These are phyloP conservation scores for Solanum piurae DNA, from an alignment of 257 asterid genomes.

Conservation along the genomic window DNA sequence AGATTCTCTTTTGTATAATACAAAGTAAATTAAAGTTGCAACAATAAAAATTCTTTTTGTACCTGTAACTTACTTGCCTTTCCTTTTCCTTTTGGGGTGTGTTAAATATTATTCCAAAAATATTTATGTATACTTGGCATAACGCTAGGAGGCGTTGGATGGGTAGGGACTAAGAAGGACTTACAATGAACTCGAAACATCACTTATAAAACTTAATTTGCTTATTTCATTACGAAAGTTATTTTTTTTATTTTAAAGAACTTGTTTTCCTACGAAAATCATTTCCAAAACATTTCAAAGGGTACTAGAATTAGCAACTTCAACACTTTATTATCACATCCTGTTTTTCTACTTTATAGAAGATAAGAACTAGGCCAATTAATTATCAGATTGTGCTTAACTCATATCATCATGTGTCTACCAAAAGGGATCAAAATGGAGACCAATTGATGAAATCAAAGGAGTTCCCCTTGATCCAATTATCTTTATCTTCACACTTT, in stretches of 20 bases:
- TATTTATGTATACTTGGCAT: too few species aligned
- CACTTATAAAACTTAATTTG: background rate
- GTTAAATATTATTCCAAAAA: background rate
- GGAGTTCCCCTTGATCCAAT: constrained; percentile 61
- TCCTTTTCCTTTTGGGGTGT: background rate
- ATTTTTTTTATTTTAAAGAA: too few species aligned
- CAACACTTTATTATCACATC: background rate
- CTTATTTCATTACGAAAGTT: too few species aligned
- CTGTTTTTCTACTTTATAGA: background rate
- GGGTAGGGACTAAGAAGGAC: background rate
- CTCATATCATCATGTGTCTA: background rate
- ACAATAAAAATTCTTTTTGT: background rate
- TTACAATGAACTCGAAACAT: fast-evolving
- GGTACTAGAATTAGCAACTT: background rate
- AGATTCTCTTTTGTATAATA: background rate
- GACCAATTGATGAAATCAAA: constrained; percentile 67
- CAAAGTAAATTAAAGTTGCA: background rate
- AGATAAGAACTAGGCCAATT: too few species aligned
- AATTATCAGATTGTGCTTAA: too few species aligned
- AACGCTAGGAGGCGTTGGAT: background rate
- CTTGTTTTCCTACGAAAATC: too few species aligned
- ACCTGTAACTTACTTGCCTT: background rate
- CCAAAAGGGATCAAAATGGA: constrained; percentile 92
- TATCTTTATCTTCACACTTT: constrained; percentile 43
- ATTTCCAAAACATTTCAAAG: background rate